These are phyloP conservation scores for Fusarium algeriense DNA, from an alignment of 2,329 filamentous ascomycete species.

Conservation along the genomic window DNA sequence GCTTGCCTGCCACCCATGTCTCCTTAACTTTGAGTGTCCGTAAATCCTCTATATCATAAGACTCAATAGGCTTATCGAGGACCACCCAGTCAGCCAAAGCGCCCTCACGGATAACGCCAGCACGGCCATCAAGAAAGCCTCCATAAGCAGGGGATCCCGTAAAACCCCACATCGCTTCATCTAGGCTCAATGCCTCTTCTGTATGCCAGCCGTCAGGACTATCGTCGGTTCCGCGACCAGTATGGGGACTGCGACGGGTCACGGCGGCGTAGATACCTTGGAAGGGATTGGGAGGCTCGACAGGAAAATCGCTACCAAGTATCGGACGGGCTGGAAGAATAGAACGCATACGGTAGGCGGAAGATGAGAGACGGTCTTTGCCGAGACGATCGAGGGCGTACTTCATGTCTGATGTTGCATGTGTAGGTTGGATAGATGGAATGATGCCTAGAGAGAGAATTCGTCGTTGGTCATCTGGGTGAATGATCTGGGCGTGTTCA, in stretches of 20 bases:
- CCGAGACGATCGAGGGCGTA: conserved; percentile 74
- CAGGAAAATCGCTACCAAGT: conserved; percentile 78
- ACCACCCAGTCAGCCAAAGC: conserved; percentile 79
- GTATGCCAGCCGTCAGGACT: conserved; percentile 67
- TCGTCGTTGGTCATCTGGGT: conserved; percentile 71
- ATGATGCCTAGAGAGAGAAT: conserved; percentile 71
- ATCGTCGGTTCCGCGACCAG: conserved; percentile 63
- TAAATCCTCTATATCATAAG: conserved; percentile 63
- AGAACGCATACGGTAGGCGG: conserved; percentile 76
- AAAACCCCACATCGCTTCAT: conserved; percentile 73
- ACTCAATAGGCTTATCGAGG: conserved; percentile 69
- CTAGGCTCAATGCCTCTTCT: conserved; percentile 68
- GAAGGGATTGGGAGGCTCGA: conserved; percentile 76
- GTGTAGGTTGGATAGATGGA: conserved; percentile 78
- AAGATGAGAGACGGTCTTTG: conserved; percentile 61
- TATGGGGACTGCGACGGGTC: conserved; percentile 69
- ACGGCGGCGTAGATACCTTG: conserved; percentile 77
- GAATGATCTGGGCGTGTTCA: conserved; percentile 78
- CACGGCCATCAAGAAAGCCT: conserved; percentile 68
- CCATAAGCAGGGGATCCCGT: conserved; percentile 70
- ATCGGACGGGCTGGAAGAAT: conserved; percentile 67
- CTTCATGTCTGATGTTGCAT: conserved; percentile 78
- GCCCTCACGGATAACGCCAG: conserved; percentile 70
- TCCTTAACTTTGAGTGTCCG: conserved; percentile 69
- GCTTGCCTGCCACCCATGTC: conserved; percentile 75